Conservation (phyloP, 2,329 filamentous ascomycete genomes). For the Calcarisporium arbuscula region DNA sequence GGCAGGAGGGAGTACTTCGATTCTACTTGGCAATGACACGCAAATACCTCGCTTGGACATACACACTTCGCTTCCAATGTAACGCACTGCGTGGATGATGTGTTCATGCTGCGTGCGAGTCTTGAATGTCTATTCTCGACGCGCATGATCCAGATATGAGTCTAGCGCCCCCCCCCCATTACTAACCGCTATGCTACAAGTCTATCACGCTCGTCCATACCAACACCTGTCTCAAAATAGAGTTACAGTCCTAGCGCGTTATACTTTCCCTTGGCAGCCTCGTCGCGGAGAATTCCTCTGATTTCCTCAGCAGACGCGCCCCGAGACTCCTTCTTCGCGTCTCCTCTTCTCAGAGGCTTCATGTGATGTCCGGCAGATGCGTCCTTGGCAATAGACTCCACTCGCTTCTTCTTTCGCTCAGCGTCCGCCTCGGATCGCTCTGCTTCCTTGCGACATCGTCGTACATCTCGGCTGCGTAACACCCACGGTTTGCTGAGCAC, state of each 20-base stretch:
- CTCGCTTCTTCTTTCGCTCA: constrained; percentile 19
- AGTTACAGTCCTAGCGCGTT: constrained; percentile 27
- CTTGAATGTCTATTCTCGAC: too few relatives aligned
- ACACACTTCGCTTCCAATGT: too few relatives aligned
- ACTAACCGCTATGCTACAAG: too few relatives aligned
- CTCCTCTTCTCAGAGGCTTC: background rate
- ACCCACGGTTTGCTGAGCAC: constrained; percentile 50
- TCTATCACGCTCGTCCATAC: too few relatives aligned
- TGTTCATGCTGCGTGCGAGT: too few relatives aligned
- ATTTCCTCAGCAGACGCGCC: constrained; percentile 12
- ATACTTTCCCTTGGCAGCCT: constrained; percentile 24
- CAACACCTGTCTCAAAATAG: background rate
- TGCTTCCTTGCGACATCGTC: constrained; percentile 42
- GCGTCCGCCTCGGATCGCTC: constrained; percentile 25
- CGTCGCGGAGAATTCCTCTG: constrained; percentile 19
- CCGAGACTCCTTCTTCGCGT: constrained; percentile 3
- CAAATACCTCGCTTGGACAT: too few relatives aligned
- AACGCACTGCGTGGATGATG: too few relatives aligned
- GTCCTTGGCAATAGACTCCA: constrained; percentile 12
- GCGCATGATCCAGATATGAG: too few relatives aligned
- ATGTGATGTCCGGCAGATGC: background rate
- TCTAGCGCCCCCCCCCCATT: too few relatives aligned
- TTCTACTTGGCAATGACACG: too few relatives aligned
- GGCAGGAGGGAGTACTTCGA: too few relatives aligned
- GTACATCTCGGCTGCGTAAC: constrained; percentile 42